phyloP scores from a whole-genome alignment of 495 filamentous ascomycete species.

The Daldinia loculata region DNA sequence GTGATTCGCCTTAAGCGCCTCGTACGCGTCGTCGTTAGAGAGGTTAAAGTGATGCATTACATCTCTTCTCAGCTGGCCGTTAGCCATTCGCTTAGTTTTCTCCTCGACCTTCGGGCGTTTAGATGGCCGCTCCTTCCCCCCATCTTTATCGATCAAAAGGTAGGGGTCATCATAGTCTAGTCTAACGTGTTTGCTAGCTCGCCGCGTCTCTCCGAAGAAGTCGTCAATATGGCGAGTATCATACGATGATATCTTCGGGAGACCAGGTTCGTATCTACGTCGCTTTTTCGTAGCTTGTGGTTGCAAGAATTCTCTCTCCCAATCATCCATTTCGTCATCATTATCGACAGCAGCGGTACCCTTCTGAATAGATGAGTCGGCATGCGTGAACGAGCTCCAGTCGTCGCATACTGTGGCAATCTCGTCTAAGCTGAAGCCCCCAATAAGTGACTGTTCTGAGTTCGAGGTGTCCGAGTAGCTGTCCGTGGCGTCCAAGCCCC shows the following conservation, averaged over 20 bases:
- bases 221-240: conserved; percentile 58
- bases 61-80: conserved; percentile 63
- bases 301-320: conserved; percentile 60
- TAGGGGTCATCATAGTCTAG: conserved; percentile 93
- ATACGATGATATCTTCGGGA: conserved; percentile 54
- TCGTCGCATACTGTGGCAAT: conserved; percentile 82
- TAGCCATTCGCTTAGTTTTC: conserved; percentile 63
- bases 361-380: conserved; percentile 34
- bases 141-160: conserved; percentile 74
- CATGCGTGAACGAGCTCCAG: conserved; percentile 71
- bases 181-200: conserved; percentile 75
- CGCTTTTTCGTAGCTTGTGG: conserved; percentile 52
- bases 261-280: conserved; percentile 48
- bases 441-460: conserved; percentile 63
- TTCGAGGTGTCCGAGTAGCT: conserved; percentile 62
- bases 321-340: conserved; percentile 64
- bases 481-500: conserved; percentile 54
- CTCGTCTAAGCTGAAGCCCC: conserved; percentile 75
- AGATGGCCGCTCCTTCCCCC: conserved; percentile 61
- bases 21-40: conserved; percentile 94
- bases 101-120: conserved; percentile 55
- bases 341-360: conserved; percentile 31
- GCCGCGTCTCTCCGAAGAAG: conserved; percentile 68
- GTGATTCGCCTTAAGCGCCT: conserved; percentile 93
- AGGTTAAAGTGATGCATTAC: conserved; percentile 89